Conservation (phyloP, 225 moss, liverwort and hornwort species). For the Thuidium tamariscinum region DNA sequence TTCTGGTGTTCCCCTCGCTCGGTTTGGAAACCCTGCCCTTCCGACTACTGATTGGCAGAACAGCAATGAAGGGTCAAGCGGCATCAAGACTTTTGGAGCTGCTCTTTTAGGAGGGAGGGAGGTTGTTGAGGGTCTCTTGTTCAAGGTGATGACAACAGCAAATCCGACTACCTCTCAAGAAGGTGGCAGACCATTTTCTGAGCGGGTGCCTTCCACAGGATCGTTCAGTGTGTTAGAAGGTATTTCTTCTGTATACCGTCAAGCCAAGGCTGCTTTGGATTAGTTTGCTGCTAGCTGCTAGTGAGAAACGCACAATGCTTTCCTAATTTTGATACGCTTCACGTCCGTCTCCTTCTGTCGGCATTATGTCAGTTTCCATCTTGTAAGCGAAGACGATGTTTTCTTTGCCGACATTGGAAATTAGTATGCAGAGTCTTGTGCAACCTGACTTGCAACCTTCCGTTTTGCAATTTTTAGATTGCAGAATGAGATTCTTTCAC, state of each 20-base stretch:
- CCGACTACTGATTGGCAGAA: constrained; percentile 35
- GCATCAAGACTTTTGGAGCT: constrained; percentile 61
- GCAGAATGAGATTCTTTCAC: background rate
- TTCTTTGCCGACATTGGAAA: background rate
- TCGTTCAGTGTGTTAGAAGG: constrained; percentile 74
- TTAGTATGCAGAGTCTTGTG: background rate
- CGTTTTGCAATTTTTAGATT: background rate
- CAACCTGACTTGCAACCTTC: background rate
- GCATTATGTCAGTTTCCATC: background rate
- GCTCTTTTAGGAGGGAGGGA: constrained; percentile 55
- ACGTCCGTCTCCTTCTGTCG: background rate
- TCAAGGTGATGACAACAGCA: constrained; percentile 71
- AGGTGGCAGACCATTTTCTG: constrained; percentile 25
- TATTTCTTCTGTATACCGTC: constrained; percentile 57
- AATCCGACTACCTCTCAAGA: constrained; percentile 45
- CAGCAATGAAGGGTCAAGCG: constrained; percentile 40
- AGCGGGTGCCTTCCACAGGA: constrained; percentile 22
- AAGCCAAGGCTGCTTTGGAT: constrained; percentile 88
- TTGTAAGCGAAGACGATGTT: background rate
- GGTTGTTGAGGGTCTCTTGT: constrained; percentile 68
- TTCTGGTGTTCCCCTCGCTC: background rate
- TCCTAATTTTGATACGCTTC: background rate
- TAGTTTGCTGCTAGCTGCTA: constrained; percentile 8
- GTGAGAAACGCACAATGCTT: background rate
- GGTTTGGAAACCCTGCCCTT: constrained; percentile 1